Base-by-base conservation (phyloP, 495 filamentous ascomycete genomes). In the Poronia punctata region DNA sequence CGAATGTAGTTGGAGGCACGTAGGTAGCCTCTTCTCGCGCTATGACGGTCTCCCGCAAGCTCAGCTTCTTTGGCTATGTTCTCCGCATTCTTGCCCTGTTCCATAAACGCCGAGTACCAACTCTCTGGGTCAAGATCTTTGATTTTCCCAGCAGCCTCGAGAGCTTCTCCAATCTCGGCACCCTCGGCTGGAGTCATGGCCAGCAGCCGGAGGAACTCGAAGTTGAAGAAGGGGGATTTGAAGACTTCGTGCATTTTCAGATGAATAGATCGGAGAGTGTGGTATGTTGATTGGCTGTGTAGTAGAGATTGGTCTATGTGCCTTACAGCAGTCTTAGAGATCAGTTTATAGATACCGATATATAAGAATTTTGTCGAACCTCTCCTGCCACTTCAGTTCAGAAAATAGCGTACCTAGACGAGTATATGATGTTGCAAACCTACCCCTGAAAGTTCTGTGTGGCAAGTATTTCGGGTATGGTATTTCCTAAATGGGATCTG, bases 61-160 rank as follows among this genome's bases (percentile, higher is more conserved):
- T 86, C 35, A 62, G 85, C 24, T 59, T 89, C 8, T 64, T 84
- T 8, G 11, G 24, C 34, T 1, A 48, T 43, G 14, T 59, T 52
- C 16, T 55, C 35, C 2, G 45, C 62, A 5, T 57, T 24, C 10
- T 45, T 39, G 2, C 20, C 64, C 12, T 24, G 8, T 14, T 36
- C 42, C 5, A n/a, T 6, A 45, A 48, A 61, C 10, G 46, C 47
- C 8, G 7, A n/a, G 27, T 60, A 47, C 66, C 66, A 70, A 7
- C 18, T 40, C 33, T 61, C 58, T 0, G 57, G 43, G 43, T 68
- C 60, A 9, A 39, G 7, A 15, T 57, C 38, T 20, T 56, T 54
- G 50, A 70, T 61, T 12, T 55, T 37, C 5, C 22, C 31, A 3
- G 43, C 40, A 3, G 59, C 61, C 17, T 54, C 52, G 3, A 67